A percentile compares a stretch with the other conserved stretches of the same genome.
Conservation (phyloP, 352 stramenopile genomes). For the Pythium grandisporangium region DNA sequence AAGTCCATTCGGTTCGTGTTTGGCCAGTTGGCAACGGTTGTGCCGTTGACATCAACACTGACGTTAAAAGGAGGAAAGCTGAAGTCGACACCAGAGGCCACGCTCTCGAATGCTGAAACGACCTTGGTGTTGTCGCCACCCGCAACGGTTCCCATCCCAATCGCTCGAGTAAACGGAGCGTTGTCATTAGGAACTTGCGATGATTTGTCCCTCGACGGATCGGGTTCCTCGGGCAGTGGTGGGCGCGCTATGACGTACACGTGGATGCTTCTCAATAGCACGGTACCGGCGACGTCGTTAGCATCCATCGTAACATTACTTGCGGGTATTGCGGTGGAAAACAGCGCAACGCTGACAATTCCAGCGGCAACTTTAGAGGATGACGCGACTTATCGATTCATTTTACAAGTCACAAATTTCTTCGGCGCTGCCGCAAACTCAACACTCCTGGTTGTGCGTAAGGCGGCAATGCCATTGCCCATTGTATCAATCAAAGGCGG, state of each 20-base stretch:
- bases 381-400: slow-evolving; percentile 28
- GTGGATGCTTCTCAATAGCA: slow-evolving; percentile 28
- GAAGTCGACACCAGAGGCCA: slow-evolving; percentile 36
- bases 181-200: slow-evolving; percentile 48
- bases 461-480: slow-evolving; percentile 36
- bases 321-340: slow-evolving; percentile 11
- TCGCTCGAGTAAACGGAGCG: slow-evolving; percentile 30
- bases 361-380: slow-evolving; percentile 21
- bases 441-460: slow-evolving; percentile 26
- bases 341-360: slow-evolving; percentile 31
- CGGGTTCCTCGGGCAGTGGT: slow-evolving; percentile 35
- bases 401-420: slow-evolving; percentile 41
- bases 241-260: slow-evolving; percentile 43
- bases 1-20: slow-evolving; percentile 38
- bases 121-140: slow-evolving; percentile 21
- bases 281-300: slow-evolving; percentile 6
- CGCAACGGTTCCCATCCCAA: slow-evolving; percentile 28
- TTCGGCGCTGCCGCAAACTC: slow-evolving; percentile 36
- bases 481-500: slow-evolving; percentile 46
- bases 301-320: slow-evolving; percentile 16
- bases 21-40: slow-evolving; percentile 23
- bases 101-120: slow-evolving; percentile 22
- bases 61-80: slow-evolving; percentile 26
- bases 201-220: slow-evolving; percentile 46
- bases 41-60: slow-evolving; percentile 22